Percentiles rank a stretch among this genome's conserved stretches.
These are phyloP conservation scores for Paratinospora sagittata DNA, from an alignment of 164 flowering plant species.

Conservation along the genomic window DNA sequence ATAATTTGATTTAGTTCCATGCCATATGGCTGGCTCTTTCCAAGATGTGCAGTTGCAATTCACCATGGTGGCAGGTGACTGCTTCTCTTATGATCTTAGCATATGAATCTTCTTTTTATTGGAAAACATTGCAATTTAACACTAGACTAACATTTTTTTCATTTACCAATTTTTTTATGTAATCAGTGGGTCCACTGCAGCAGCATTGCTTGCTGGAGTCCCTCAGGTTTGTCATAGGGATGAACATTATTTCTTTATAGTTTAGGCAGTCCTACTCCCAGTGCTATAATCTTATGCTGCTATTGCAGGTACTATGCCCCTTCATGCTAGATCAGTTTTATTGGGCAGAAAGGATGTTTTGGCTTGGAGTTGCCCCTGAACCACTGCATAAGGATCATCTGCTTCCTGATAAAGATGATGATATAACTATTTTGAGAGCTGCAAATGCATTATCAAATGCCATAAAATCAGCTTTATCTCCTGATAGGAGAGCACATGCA, in stretches of 20 bases:
- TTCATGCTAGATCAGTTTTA: constrained; percentile 91
- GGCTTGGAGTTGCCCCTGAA: constrained; percentile 94
- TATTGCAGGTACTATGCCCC: constrained; percentile 73
- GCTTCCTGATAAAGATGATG: constrained; percentile 55
- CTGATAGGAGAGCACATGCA: constrained; percentile 51
- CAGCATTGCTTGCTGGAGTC: constrained; percentile 77
- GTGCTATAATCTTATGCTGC: neutral
- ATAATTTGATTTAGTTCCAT: constrained; percentile 40
- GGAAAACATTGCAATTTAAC: neutral
- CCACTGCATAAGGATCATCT: constrained; percentile 53
- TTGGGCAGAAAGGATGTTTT: constrained; percentile 95
- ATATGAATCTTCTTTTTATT: neutral
- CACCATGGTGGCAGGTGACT: constrained; percentile 96
- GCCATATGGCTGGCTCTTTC: constrained; percentile 83
- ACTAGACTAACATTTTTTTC: constrained; percentile 4
- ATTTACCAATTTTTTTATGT: constrained; percentile 7
- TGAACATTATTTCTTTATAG: neutral
- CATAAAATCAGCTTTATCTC: constrained; percentile 45
- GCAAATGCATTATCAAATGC: constrained; percentile 45
- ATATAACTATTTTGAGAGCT: constrained; percentile 38
- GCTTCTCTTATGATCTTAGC: neutral
- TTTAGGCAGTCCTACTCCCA: too few species aligned
- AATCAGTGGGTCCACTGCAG: constrained; percentile 88
- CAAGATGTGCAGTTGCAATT: constrained; percentile 62
- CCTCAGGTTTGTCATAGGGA: constrained; percentile 57